Base-by-base conservation (phyloP, 1,139 yeast species). In the Debaryomyces singareniensis region DNA sequence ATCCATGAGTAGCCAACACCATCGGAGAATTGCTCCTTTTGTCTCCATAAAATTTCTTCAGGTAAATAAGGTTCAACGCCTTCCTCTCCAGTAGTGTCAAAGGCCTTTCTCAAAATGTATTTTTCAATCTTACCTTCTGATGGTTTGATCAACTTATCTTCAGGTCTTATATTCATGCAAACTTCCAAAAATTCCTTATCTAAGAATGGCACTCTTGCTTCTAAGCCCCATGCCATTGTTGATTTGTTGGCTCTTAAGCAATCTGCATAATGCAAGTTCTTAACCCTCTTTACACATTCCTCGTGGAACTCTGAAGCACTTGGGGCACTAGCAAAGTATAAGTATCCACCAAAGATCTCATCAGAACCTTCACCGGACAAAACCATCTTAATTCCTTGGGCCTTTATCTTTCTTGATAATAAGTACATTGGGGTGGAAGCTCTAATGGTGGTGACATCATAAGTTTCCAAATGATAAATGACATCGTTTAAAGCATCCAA, bases 1-100 rank as follows among this genome's bases (percentile, higher is more conserved):
- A 91, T 93, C 99, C 99, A 91, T 13, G 96, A 86, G 73, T 91
- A 91, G 38, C 99, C 99, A 37, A 91, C 99, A 65, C 99, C 99
- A 52, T 91, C 99, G 33, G 96, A 84, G 67, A 91, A 91, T 68
- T 91, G 99, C 68, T 91, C 98, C 78, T 91, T 91, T 71, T 91
- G 99, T 75, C 99, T 84, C 96, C 96, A 91, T 55, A 91, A 71
- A 53, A 91, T 91, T 66, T 91, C 97, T 36, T 83, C 76, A 41
- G 98, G 99, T 57, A 91, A 74, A 72, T 91, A 91, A 47, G 96
- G 93, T 49, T 71, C 68, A 32, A 61, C 76, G 35, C 57, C 56
- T 40, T 89, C 85, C 32, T 74, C 79, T 46, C 81, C 87, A 30
- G 71, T 49, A 31, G 95, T 87, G 62, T 91, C 98, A 55, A 91